Base-by-base conservation (phyloP, 176 grass and related monocot species). In the Secale cereale region DNA sequence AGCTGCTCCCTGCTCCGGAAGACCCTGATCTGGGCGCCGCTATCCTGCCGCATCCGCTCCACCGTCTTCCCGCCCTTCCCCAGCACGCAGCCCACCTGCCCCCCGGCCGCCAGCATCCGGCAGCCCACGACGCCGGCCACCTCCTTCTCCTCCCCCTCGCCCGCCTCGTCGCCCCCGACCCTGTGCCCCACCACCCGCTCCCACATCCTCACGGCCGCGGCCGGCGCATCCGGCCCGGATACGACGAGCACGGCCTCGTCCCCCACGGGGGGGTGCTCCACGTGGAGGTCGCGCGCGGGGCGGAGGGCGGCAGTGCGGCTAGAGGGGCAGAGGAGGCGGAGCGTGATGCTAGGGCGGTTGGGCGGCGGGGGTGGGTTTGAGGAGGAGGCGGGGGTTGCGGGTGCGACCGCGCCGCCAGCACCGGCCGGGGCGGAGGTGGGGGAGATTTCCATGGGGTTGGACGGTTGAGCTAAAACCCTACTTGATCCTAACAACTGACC, bases 21-120 rank as follows among this genome's bases (percentile, higher is more conserved):
- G 78, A 94, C 87, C 86, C 92, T 91, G 87, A 94, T 88, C 72
- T 94, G 92, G 19, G 92, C 92, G 39, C 92, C 92, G 61, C 84
- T 91, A 78, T 91, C 92, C 59, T 87, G 89, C 61, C 92, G 85
- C 77, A 94, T 91, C 81, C 87, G 63, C 87, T 94, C 92, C 22
- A 94, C 87, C 19, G 90, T 91, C 81, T 91, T 94, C 59, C 92
- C 89, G 16, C 89, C 92, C 87, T 91, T 94, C 16, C 92, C 92
- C 43, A 91, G 81, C 28, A 94, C 84, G 76, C 89, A 94, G 6
- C 92, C 92, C 1, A 91, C 89, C 81, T 87, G 92, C 45, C 30
- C 82, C 35, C 87, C 61, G 35, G 81, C 81, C 17, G 84, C 89
- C 71, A 91, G 89, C 46, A 94, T 88, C 71, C 87, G 86, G 84